Evolutionary conservation across 352 stramenopile species (phyloP).

Genomic region (Aphanomyces cochlioides): DNA sequence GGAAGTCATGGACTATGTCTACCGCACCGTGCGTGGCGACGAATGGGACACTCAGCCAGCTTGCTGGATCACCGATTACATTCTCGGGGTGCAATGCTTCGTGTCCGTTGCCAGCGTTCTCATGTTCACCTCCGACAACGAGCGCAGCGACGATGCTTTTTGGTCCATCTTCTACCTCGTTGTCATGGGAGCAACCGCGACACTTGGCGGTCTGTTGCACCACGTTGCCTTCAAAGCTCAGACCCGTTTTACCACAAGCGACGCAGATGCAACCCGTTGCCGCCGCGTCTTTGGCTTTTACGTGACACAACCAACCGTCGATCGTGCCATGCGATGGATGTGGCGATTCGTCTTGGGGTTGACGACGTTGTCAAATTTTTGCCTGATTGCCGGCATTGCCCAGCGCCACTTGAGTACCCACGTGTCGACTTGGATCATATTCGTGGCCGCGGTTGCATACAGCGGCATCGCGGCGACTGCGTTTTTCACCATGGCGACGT

Average conservation of each 20-base stretch:
- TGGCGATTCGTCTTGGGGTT: constrained; percentile 79
- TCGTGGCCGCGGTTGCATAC: constrained; percentile 58
- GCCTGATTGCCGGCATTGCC: constrained; percentile 65
- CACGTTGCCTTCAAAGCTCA: constrained; percentile 79
- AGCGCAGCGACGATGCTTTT: constrained; percentile 26
- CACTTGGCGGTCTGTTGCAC: constrained; percentile 71
- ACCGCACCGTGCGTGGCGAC: constrained; percentile 40
- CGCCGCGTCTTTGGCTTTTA: constrained; percentile 68
- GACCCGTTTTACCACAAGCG: constrained; percentile 53
- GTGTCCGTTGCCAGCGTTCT: constrained; percentile 52
- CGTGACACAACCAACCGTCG: constrained; percentile 64
- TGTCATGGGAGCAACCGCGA: constrained; percentile 71
- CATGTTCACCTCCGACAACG: constrained; percentile 43
- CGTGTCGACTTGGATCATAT: constrained; percentile 72
- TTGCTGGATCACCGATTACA: constrained; percentile 86
- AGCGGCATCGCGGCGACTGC: constrained; percentile 66
- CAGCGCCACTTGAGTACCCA: constrained; percentile 65
- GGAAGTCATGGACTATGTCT: neutral
- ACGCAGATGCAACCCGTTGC: constrained; percentile 34
- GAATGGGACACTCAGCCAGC: constrained; percentile 83
- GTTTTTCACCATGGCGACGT: constrained; percentile 74
- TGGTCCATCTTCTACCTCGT: constrained; percentile 87
- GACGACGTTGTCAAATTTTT: constrained; percentile 83
- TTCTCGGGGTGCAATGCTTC: constrained; percentile 81
- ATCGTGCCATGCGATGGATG: constrained; percentile 65